These are phyloP conservation scores for Thermomucor indicae-seudaticae DNA, from an alignment of 371 early-diverging fungal species.

Conservation along the genomic window DNA sequence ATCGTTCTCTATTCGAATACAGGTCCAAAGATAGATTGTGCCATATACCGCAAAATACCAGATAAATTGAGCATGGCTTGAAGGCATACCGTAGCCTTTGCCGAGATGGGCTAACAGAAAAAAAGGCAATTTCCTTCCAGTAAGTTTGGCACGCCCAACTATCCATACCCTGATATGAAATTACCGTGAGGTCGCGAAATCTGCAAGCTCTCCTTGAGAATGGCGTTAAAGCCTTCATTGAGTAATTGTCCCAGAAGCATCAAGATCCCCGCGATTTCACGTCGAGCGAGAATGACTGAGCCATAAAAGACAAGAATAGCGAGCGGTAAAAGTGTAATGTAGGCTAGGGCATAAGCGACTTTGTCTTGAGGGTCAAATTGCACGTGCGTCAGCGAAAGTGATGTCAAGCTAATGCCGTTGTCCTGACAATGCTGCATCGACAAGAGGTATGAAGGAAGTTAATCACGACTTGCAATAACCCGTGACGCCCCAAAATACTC, in stretches of 20 bases:
- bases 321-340: constrained; percentile 75
- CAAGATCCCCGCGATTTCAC: constrained; percentile 69
- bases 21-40: constrained; percentile 53
- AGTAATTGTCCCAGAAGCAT: constrained; percentile 79
- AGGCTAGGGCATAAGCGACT: constrained; percentile 53
- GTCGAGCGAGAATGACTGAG: constrained; percentile 67
- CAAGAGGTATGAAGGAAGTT: no score
- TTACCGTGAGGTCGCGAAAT: constrained; percentile 76
- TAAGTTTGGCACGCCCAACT: not conserved
- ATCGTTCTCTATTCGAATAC: constrained; percentile 27
- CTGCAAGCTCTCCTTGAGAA: constrained; percentile 67
- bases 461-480: no score
- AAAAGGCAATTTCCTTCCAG: not conserved
- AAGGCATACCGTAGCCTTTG: constrained; percentile 93
- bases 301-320: constrained; percentile 77
- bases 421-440: no score
- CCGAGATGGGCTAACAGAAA: constrained; percentile 61
- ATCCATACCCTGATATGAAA: not conserved
- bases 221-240: constrained; percentile 74
- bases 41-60: constrained; percentile 74
- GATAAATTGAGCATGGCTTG: constrained; percentile 91
- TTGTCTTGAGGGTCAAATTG: constrained; percentile 59
- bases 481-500: no score
- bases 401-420: constrained; percentile 31
- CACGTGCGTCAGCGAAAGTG: constrained; percentile 72